A percentile compares a stretch with the other conserved stretches of the same genome.
Conservation (phyloP, 73 alveolate genomes). For the Tetrahymena elliotti region DNA sequence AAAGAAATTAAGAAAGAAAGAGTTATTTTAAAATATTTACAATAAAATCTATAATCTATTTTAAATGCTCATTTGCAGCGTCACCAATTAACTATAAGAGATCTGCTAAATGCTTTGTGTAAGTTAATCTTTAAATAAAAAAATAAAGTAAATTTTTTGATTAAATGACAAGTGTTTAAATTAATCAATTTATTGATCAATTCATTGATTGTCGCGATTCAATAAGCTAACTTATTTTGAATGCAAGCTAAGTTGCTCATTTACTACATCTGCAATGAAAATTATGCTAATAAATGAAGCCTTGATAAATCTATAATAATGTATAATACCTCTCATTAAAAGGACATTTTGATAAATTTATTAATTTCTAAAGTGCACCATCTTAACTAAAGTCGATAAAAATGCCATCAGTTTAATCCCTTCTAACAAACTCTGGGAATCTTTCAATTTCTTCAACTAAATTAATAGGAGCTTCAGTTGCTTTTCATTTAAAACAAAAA, state of each 20-base stretch:
- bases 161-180: not conserved
- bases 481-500: not conserved
- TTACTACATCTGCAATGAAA: not conserved
- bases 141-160: not conserved
- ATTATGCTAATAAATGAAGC: not conserved
- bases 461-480: not conserved
- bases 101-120: not conserved
- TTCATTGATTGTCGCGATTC: too few species aligned
- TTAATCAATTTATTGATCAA: too few species aligned
- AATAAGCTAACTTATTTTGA: not conserved
- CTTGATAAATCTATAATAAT: not conserved
- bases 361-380: not conserved
- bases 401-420: not conserved
- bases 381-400: not conserved
- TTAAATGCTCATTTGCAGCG: not conserved
- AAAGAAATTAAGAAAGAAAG: not conserved
- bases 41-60: not conserved
- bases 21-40: not conserved
- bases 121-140: not conserved
- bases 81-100: not conserved
- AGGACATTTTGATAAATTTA: not conserved
- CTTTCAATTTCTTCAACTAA: not conserved
- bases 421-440: not conserved
- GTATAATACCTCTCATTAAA: not conserved
- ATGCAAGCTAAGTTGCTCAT: not conserved